Percentiles rank a stretch among this genome's conserved stretches.
phyloP scores from a whole-genome alignment of 345 rosid genomes.

The Anastatica hierochuntica region DNA sequence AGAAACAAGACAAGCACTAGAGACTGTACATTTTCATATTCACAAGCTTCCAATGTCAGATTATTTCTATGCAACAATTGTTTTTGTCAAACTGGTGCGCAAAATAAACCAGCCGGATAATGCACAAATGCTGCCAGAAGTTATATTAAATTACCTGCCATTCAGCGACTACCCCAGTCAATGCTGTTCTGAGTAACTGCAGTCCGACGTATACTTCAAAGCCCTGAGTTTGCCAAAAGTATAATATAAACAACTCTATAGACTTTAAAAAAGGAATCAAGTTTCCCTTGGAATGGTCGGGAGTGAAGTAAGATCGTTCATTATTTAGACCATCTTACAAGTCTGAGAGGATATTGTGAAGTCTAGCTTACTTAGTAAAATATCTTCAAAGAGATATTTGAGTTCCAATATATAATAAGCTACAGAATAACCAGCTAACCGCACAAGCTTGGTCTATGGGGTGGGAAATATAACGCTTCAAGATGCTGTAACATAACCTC shows the following conservation, averaged over 20 bases:
- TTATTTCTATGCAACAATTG: neutral
- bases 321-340: conserved; percentile 3
- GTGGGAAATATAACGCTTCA: neutral
- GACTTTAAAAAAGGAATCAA: no score
- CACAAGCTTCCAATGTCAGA: no score
- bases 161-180: conserved; percentile 62
- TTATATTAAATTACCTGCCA: conserved; percentile 62
- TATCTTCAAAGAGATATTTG: no score
- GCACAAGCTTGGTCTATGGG: neutral
- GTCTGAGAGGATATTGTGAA: neutral
- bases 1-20: no score
- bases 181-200: conserved; percentile 72
- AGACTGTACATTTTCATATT: neutral
- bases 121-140: conserved; percentile 5
- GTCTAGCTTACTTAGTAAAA: neutral
- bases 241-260: neutral
- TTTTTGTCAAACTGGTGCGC: neutral
- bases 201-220: conserved; percentile 93
- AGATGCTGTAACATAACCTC: neutral
- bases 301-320: no score
- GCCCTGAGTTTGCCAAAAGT: conserved; percentile 38
- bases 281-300: no score
- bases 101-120: neutral
- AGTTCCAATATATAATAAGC: no score
- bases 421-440: neutral